phyloP scores from a whole-genome alignment of 2,329 filamentous ascomycete species.

The Anthostomella pinea region DNA sequence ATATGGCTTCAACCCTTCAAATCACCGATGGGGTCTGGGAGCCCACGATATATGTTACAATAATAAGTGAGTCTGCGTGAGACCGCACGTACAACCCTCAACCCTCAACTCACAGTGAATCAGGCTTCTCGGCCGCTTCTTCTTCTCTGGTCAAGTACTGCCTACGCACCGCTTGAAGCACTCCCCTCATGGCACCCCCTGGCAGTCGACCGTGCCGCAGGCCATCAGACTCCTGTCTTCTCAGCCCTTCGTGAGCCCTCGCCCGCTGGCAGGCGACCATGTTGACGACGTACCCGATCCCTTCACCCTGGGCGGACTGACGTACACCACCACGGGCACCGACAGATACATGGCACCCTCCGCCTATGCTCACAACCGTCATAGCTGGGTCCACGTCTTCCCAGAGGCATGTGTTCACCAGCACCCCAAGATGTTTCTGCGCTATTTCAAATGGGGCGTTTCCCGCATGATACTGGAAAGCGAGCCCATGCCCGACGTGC shows the following conservation, averaged over 20 bases:
- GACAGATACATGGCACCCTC: slow-evolving; percentile 71
- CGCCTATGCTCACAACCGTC: slow-evolving; percentile 64
- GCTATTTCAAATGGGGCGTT: slow-evolving; percentile 98
- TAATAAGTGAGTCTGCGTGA: slow-evolving; percentile 75
- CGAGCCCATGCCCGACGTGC: slow-evolving; percentile 80
- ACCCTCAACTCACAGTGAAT: slow-evolving; percentile 9
- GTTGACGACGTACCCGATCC: slow-evolving; percentile 44
- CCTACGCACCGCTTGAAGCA: slow-evolving; percentile 81
- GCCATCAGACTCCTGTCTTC: slow-evolving; percentile 78
- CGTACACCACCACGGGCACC: slow-evolving; percentile 63
- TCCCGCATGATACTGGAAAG: slow-evolving; percentile 87
- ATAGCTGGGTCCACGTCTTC: slow-evolving; percentile 92
- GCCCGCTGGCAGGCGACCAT: slow-evolving; percentile 9
- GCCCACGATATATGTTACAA: slow-evolving; percentile 96
- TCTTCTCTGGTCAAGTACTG: slow-evolving; percentile 83
- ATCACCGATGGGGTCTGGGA: slow-evolving; percentile 83
- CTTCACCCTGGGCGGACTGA: slow-evolving; percentile 45
- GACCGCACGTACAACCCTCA: too few species aligned
- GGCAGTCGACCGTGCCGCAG: slow-evolving; percentile 85
- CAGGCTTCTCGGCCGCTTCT: slow-evolving; percentile 73
- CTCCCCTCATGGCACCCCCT: slow-evolving; percentile 77
- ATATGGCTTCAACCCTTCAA: slow-evolving; percentile 68
- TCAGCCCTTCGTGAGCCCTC: slow-evolving; percentile 41
- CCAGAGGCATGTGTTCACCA: slow-evolving; percentile 95
- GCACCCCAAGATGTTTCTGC: slow-evolving; percentile 71